These are phyloP conservation scores for Petasospora rhodanensis DNA, from an alignment of 1,139 yeast species.

Conservation along the genomic window DNA sequence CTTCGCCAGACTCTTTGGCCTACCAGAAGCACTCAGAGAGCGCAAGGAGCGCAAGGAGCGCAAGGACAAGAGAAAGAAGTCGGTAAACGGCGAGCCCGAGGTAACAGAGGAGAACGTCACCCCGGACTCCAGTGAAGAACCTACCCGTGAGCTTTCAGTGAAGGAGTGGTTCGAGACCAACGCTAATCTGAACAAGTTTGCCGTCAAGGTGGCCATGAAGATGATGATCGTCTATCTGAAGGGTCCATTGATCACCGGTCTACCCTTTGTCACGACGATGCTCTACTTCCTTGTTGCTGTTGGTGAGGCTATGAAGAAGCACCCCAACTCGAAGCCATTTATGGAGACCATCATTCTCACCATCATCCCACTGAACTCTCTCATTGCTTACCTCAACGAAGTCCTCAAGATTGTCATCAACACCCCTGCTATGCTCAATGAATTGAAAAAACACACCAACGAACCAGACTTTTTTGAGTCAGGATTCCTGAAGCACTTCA, in stretches of 20 bases:
- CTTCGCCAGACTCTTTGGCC: slow-evolving; percentile 64
- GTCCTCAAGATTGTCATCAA: slow-evolving; percentile 21
- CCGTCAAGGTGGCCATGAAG: slow-evolving; percentile 59
- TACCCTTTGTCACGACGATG: slow-evolving; percentile 71
- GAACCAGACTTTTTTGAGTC: slow-evolving; percentile 5
- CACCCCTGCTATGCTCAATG: slow-evolving; percentile 23
- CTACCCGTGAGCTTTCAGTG: slow-evolving; percentile 29
- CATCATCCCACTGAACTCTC: slow-evolving; percentile 63
- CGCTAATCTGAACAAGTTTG: slow-evolving; percentile 56
- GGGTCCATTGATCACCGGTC: slow-evolving; percentile 68
- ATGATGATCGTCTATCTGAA: slow-evolving; percentile 59
- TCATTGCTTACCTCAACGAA: slow-evolving; percentile 55
- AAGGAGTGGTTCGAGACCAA: slow-evolving; percentile 58
- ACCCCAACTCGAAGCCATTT: slow-evolving; percentile 44
- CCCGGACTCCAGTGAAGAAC: no score
- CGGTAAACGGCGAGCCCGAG: slow-evolving; percentile 4
- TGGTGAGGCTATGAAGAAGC: slow-evolving; percentile 49
- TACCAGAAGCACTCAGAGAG: slow-evolving; percentile 68
- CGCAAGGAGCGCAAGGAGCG: slow-evolving; percentile 68
- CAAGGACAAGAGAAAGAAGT: slow-evolving; percentile 40
- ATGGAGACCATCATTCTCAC: slow-evolving; percentile 47
- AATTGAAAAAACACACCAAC: slow-evolving; percentile 7
- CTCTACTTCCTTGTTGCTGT: slow-evolving; percentile 60
- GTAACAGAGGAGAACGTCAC: neutral
- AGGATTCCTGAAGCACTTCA: slow-evolving; percentile 33